Percentiles rank a stretch among this genome's conserved stretches.
phyloP scores from a whole-genome alignment of 1,284 basidiomycete genomes.

The Microbotryum silenes-acaulis region DNA sequence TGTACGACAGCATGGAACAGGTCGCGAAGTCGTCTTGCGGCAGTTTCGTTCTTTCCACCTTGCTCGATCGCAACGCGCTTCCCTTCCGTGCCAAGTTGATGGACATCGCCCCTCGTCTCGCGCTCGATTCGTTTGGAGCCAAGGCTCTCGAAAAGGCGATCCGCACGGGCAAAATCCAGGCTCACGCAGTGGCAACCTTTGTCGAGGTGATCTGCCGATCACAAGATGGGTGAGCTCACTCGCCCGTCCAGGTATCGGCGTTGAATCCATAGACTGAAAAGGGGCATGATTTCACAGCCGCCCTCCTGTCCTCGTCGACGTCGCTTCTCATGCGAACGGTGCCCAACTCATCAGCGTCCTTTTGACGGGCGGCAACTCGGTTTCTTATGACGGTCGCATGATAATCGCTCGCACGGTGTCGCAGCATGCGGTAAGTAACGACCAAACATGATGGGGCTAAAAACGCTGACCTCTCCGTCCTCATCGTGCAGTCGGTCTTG shows the following conservation, averaged over 20 bases:
- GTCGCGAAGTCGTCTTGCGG: conserved; percentile 14
- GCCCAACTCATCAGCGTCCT: conserved; percentile 12
- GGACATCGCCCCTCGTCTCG: conserved; percentile 4
- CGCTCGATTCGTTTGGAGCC: conserved; percentile 15
- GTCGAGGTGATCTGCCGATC: conserved; percentile 1
- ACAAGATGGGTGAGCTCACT: neutral
- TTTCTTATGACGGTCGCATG: no score
- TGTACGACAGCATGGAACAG: conserved; percentile 1
- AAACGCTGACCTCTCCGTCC: no score
- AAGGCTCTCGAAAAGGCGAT: conserved; percentile 19
- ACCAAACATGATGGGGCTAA: no score
- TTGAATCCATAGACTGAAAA: neutral
- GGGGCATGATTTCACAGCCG: neutral
- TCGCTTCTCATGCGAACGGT: conserved; percentile 15
- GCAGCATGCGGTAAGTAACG: no score
- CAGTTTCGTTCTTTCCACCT: neutral
- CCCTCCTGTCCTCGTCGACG: conserved; percentile 3
- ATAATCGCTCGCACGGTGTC: no score
- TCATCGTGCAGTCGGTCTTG: no score
- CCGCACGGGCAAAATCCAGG: neutral
- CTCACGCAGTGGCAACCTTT: neutral
- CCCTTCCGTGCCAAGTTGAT: conserved; percentile 12
- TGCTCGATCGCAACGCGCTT: conserved; percentile 18
- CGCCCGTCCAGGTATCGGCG: neutral
- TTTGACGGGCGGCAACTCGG: neutral